phyloP scores from a whole-genome alignment of 176 grass and related monocot genomes.

The Phyllostachys edulis region DNA sequence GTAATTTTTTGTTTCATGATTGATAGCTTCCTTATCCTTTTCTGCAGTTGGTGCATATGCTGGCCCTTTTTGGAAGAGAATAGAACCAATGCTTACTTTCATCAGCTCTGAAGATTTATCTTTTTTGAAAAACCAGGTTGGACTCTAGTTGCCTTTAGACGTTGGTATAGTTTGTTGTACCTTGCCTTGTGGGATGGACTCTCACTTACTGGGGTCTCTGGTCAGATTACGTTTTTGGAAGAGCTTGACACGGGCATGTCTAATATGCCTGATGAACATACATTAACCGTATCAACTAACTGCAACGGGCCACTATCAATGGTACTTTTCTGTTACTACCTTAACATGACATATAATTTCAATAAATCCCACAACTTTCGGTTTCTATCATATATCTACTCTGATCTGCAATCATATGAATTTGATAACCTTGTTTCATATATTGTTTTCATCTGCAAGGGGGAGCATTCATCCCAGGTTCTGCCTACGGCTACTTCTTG shows the following conservation, averaged over 20 bases:
- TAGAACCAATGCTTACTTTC: slow-evolving; percentile 60
- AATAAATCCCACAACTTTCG: background rate
- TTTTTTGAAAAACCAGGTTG: slow-evolving; percentile 62
- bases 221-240: slow-evolving; percentile 58
- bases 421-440: slow-evolving; percentile 24
- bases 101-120: slow-evolving; percentile 50
- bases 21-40: slow-evolving; percentile 20
- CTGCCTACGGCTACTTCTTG: slow-evolving; percentile 32
- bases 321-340: slow-evolving; percentile 24
- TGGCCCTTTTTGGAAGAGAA: slow-evolving; percentile 66
- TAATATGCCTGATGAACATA: slow-evolving; percentile 23
- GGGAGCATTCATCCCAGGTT: slow-evolving; percentile 33
- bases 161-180: slow-evolving; percentile 8
- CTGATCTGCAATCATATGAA: background rate
- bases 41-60: slow-evolving; percentile 54
- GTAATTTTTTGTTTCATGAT: background rate
- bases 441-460: slow-evolving; percentile 43
- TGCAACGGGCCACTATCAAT: slow-evolving; percentile 8
- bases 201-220: slow-evolving; percentile 18
- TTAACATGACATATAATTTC: background rate
- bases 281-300: slow-evolving; percentile 32
- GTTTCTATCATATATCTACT: slow-evolving; percentile 1
- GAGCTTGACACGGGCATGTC: slow-evolving; percentile 49
- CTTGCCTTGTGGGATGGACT: slow-evolving; percentile 5
- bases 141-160: slow-evolving; percentile 27